phyloP scores from a whole-genome alignment of 2,329 filamentous ascomycete species.

The Daldinia sp. region DNA sequence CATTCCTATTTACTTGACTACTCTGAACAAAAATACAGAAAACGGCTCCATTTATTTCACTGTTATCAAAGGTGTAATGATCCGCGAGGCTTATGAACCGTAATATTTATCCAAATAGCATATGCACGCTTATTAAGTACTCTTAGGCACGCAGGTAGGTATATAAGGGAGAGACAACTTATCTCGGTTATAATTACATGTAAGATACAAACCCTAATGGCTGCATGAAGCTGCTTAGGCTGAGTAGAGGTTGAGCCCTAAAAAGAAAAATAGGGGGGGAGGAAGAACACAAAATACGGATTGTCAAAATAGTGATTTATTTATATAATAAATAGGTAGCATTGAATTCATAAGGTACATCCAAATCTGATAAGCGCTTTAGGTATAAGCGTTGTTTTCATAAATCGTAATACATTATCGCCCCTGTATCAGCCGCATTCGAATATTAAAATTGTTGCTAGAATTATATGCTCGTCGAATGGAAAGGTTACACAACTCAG shows the following conservation, averaged over 20 bases:
- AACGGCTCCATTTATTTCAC: not conserved
- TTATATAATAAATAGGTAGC: not conserved
- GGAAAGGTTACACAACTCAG: not conserved
- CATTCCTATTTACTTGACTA: too few species aligned
- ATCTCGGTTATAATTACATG: not conserved
- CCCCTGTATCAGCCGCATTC: not conserved
- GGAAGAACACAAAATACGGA: not conserved
- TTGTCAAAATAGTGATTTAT: not conserved
- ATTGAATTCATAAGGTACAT: not conserved
- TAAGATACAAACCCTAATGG: not conserved
- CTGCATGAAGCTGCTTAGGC: not conserved
- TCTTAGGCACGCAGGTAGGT: not conserved
- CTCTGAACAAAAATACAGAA: too few species aligned
- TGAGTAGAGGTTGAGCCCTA: not conserved
- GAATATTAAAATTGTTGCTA: not conserved
- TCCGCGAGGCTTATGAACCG: not conserved
- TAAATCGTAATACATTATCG: not conserved
- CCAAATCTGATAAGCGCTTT: not conserved
- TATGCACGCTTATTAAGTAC: not conserved
- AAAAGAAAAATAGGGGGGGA: too few species aligned
- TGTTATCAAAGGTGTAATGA: not conserved
- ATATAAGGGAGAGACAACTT: not conserved
- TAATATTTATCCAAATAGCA: not conserved
- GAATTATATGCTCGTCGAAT: not conserved
- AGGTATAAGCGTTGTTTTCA: not conserved